Conservation (phyloP, 257 asterid species). For the Primulina tabacum region DNA sequence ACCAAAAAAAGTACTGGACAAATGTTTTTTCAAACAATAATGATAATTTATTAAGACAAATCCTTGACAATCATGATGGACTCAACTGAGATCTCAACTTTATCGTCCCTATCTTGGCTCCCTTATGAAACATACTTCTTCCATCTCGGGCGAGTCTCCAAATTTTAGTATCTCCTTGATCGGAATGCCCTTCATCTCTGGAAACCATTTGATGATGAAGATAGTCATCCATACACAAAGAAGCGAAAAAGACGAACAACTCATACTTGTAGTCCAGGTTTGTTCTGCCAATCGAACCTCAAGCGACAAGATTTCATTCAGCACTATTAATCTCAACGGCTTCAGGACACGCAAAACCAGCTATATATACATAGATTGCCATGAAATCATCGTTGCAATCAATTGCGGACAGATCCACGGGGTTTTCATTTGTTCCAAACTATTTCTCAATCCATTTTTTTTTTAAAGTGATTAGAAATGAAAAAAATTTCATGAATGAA, state of each 20-base stretch:
- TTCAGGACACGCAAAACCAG: slow-evolving; percentile 40
- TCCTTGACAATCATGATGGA: neutral
- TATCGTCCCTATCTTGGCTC: no score
- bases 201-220: neutral
- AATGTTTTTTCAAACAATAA: no score
- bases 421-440: slow-evolving; percentile 27
- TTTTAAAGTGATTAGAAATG: no score
- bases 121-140: neutral
- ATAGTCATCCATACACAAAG: slow-evolving; percentile 29
- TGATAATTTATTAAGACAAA: neutral
- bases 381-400: slow-evolving; percentile 6
- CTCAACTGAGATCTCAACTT: neutral
- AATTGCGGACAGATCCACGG: neutral
- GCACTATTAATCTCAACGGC: slow-evolving; percentile 38
- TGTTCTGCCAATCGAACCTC: slow-evolving; percentile 38
- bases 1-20: no score
- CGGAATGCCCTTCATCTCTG: neutral
- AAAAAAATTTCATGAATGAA: no score
- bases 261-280: slow-evolving; percentile 21
- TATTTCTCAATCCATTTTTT: slow-evolving; percentile 1
- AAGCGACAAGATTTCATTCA: slow-evolving; percentile 32
- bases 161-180: neutral
- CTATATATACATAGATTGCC: slow-evolving; percentile 24
- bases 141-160: neutral
- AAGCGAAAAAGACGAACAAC: slow-evolving; percentile 29